A percentile compares a stretch with the other conserved stretches of the same genome.
These are phyloP conservation scores for Pythium rishiriense DNA, from an alignment of 352 stramenopile genomes.

Conservation along the genomic window DNA sequence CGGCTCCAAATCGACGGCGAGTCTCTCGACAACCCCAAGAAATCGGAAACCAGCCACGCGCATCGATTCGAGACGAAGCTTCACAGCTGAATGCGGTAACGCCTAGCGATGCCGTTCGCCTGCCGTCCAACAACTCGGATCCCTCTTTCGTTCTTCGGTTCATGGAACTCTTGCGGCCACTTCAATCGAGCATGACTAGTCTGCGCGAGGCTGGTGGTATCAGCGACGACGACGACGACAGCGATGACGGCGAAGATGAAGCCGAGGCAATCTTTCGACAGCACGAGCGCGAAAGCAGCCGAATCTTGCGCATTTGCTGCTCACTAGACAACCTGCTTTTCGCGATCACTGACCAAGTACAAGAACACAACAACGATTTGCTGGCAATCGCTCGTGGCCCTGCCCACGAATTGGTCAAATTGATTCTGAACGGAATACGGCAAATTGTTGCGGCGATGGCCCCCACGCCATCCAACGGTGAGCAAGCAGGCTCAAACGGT, in stretches of 20 bases:
- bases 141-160: conserved; percentile 28
- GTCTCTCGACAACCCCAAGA: conserved; percentile 31
- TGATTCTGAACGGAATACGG: conserved; percentile 52
- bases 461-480: not conserved
- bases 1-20: not conserved
- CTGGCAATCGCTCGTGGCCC: conserved; percentile 45
- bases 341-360: conserved; percentile 41
- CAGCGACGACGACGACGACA: conserved; percentile 45
- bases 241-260: conserved; percentile 32
- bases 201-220: conserved; percentile 22
- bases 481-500: not conserved
- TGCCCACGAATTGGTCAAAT: conserved; percentile 40
- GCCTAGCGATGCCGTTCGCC: not conserved
- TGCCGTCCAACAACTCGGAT: not conserved
- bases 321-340: conserved; percentile 68
- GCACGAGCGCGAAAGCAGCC: conserved; percentile 51
- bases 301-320: conserved; percentile 64
- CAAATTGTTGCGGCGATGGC: conserved; percentile 37
- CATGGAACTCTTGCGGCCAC: conserved; percentile 49
- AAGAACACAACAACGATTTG: conserved; percentile 49
- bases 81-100: not conserved
- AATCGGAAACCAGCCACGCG: conserved; percentile 1
- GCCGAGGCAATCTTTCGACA: conserved; percentile 26
- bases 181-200: conserved; percentile 50
- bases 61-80: not conserved